These are phyloP conservation scores for Boletus tomentosulus DNA, from an alignment of 768 basidiomycete species.

Conservation along the genomic window DNA sequence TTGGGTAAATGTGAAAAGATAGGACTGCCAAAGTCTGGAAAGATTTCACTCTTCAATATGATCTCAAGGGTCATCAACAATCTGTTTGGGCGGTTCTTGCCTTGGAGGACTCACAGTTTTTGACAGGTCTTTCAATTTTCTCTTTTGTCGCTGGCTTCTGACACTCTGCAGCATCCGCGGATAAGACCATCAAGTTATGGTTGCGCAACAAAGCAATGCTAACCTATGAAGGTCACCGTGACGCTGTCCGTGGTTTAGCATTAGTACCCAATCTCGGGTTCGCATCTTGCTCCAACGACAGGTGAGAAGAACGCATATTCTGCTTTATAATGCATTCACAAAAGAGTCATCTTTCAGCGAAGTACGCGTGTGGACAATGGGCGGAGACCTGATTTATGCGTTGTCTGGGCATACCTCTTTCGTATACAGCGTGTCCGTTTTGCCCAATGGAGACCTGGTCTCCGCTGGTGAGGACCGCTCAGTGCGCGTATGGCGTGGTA, in stretches of 20 bases:
- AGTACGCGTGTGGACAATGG: slow-evolving; percentile 88
- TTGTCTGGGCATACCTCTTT: slow-evolving; percentile 97
- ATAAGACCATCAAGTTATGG: slow-evolving; percentile 92
- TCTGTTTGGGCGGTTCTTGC: slow-evolving; percentile 93
- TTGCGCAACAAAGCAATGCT: slow-evolving; percentile 66
- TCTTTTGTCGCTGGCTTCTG: slow-evolving; percentile 1
- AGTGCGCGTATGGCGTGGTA: slow-evolving; percentile 87
- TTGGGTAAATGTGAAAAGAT: slow-evolving; percentile 5
- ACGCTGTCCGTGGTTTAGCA: slow-evolving; percentile 85
- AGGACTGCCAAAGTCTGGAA: slow-evolving; percentile 96
- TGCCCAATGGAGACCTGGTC: slow-evolving; percentile 79
- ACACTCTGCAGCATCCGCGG: slow-evolving; percentile 73
- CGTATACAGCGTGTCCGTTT: slow-evolving; percentile 83
- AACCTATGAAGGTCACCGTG: slow-evolving; percentile 82
- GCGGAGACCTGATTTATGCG: slow-evolving; percentile 69
- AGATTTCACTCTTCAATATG: slow-evolving; percentile 64
- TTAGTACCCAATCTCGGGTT: slow-evolving; percentile 85
- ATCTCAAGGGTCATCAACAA: slow-evolving; percentile 81
- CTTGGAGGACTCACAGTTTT: slow-evolving; percentile 66
- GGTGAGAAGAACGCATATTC: slow-evolving; percentile 39
- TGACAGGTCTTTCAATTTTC: slow-evolving; percentile 63
- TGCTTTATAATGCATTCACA: background rate
- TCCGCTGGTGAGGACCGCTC: slow-evolving; percentile 95
- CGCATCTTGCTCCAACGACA: slow-evolving; percentile 94
- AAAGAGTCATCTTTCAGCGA: slow-evolving; percentile 48